phyloP scores from a whole-genome alignment of 495 filamentous ascomycete species.

The Aspergillus sclerotioniger region DNA sequence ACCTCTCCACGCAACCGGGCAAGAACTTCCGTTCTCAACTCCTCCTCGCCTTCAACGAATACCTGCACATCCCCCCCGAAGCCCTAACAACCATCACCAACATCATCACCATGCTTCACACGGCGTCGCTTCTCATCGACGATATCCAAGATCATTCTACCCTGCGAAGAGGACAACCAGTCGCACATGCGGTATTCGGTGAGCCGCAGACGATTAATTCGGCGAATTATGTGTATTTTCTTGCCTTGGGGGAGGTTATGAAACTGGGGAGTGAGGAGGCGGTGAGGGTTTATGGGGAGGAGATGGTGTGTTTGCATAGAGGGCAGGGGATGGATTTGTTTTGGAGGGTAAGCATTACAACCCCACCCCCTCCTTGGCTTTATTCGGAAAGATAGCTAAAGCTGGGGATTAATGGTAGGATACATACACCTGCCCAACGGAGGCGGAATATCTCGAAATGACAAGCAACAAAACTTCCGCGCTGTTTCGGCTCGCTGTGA shows the following conservation, averaged over 20 bases:
- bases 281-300: conserved; percentile 12
- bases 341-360: conserved; percentile 16
- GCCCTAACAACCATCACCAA: conserved; percentile 14
- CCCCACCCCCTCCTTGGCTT: too few species aligned
- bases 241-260: conserved; percentile 54
- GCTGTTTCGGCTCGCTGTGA: conserved; percentile 21
- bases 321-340: conserved; percentile 34
- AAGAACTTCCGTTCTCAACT: not conserved
- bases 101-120: conserved; percentile 21
- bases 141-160: conserved; percentile 61
- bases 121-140: conserved; percentile 25
- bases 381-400: too few species aligned
- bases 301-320: conserved; percentile 21
- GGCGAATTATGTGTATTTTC: conserved; percentile 86
- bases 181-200: conserved; percentile 82
- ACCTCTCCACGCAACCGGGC: not conserved
- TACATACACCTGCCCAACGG: conserved; percentile 21
- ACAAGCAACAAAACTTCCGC: conserved; percentile 32
- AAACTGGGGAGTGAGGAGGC: conserved; percentile 28
- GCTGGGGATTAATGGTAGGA: too few species aligned
- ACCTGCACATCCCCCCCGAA: conserved; percentile 13
- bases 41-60: conserved; percentile 16
- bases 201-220: conserved; percentile 86
- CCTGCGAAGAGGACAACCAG: conserved; percentile 75
- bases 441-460: conserved; percentile 30